Base-by-base conservation (phyloP, 73 alveolate species). In the Paramecium sexaurelia region DNA sequence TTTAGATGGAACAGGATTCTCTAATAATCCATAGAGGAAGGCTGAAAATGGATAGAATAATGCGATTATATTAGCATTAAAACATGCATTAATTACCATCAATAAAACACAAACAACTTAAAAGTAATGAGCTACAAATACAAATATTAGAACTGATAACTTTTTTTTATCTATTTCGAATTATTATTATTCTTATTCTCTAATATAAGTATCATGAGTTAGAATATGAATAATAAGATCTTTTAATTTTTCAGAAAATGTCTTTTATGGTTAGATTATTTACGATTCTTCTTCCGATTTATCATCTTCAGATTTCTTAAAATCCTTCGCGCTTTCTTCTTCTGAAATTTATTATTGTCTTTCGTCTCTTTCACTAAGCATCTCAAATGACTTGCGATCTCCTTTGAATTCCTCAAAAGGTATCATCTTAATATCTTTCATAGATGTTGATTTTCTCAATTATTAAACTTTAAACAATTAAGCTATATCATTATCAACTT, bases 1-100 rank as follows among this genome's bases (percentile, higher is more conserved):
- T 55, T 75, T 61, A 29, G 89, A 92, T 10, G 97, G 95, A 10
- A 88, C 57, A 11, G 97, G 97, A 75, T 71, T 85, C 55, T 92
- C 96, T n/a, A 94, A 37, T 26, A 92, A 37, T 5, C 95, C 95
- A 56, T 94, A 94, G 7, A 86, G 43, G 55, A 94, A 84, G 33
- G 85, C 67, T 5, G 95, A 55, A 15, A 94, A 47, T 3, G 96
- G 96, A 40, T 89, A 92, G 7, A 94, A 22, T 17, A 94, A 24
- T 5, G 97, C 73, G 1, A 94, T 73, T 5, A 94, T 8, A 67
- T 92, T 91, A 6, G 96, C 95, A 41, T 90, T 94, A 11, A 85
- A 68, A 87, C 85, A 68, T 3, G 93, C 90, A 68, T 61, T 87
- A 8, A 68, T 35, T 11, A 45, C 45, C 84, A 87, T 68, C n/a